Conservation (phyloP, 345 rosid genomes). For the Lumnitzera racemosa region DNA sequence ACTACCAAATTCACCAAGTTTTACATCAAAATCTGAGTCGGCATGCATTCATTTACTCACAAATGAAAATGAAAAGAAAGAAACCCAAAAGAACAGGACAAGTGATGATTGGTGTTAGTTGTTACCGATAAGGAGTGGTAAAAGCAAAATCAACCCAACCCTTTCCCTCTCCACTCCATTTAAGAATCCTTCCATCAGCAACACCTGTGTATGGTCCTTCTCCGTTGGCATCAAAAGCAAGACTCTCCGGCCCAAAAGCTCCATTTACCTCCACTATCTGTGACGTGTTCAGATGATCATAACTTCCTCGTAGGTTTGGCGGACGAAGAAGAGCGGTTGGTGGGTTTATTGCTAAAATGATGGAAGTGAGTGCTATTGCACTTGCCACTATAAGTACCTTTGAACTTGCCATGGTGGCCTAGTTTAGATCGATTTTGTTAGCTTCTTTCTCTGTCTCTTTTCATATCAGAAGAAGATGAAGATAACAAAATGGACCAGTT, state of each 20-base stretch:
- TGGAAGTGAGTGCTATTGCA: conserved; percentile 6
- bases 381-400: conserved; percentile 11
- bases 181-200: conserved; percentile 35
- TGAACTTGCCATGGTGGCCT: conserved; percentile 2
- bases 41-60: not conserved
- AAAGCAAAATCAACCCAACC: conserved; percentile 61
- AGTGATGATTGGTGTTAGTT: not conserved
- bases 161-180: conserved; percentile 39
- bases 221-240: conserved; percentile 31
- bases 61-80: not conserved
- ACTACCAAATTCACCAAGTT: too few relatives aligned
- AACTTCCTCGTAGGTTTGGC: conserved; percentile 11
- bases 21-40: too few relatives aligned
- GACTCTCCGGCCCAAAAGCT: conserved; percentile 33
- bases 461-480: too few relatives aligned
- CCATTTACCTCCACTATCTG: conserved; percentile 5
- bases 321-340: conserved; percentile 5
- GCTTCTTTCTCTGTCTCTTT: too few relatives aligned
- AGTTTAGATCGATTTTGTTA: too few relatives aligned
- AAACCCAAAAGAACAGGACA: not conserved
- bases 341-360: conserved; percentile 4
- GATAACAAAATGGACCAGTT: too few relatives aligned
- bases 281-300: conserved; percentile 10
- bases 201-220: conserved; percentile 30
- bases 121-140: conserved; percentile 43